A percentile compares a stretch with the other conserved stretches of the same genome.
Evolutionary conservation across 768 basidiomycete genomes (phyloP).

Genomic region (Russula abietina): DNA sequence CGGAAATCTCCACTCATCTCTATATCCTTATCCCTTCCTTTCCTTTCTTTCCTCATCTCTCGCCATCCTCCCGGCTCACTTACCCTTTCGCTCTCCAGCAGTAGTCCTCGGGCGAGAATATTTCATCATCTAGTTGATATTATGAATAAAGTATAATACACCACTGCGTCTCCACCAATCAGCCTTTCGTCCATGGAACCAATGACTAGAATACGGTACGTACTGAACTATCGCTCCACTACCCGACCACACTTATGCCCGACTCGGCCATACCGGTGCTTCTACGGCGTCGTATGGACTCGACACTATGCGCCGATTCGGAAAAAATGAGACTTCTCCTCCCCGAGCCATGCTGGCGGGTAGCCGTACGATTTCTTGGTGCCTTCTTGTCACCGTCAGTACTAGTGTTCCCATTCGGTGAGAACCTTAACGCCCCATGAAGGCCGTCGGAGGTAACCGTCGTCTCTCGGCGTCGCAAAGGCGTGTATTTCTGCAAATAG

Average conservation of each 20-base stretch:
- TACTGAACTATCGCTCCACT: conserved; percentile 6
- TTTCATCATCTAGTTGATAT: background rate
- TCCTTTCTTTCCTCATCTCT: conserved; percentile 10
- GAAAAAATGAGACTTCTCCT: conserved; percentile 21
- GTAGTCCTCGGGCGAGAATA: background rate
- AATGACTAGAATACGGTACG: background rate
- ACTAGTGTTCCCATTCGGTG: conserved; percentile 20
- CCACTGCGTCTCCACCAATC: background rate
- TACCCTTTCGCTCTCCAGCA: background rate
- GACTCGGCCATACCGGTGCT: conserved; percentile 21
- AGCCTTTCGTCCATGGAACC: background rate
- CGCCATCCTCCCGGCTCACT: conserved; percentile 7
- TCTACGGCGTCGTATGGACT: conserved; percentile 22
- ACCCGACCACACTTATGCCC: conserved; percentile 12
- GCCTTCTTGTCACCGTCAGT: conserved; percentile 13
- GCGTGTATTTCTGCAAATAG: conserved; percentile 30
- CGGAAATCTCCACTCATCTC: conserved; percentile 20
- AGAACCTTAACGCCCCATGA: conserved; percentile 31
- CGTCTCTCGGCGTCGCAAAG: conserved; percentile 42
- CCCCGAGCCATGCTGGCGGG: conserved; percentile 16
- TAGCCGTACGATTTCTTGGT: conserved; percentile 3
- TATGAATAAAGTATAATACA: conserved; percentile 11
- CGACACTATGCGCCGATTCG: conserved; percentile 29
- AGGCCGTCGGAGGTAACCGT: conserved; percentile 43
- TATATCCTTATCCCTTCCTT: conserved; percentile 7